Percentiles rank a stretch among this genome's conserved stretches.
Evolutionary conservation across 1,284 basidiomycete genomes (phyloP).

Genomic region (Entoloma clypeatum): DNA sequence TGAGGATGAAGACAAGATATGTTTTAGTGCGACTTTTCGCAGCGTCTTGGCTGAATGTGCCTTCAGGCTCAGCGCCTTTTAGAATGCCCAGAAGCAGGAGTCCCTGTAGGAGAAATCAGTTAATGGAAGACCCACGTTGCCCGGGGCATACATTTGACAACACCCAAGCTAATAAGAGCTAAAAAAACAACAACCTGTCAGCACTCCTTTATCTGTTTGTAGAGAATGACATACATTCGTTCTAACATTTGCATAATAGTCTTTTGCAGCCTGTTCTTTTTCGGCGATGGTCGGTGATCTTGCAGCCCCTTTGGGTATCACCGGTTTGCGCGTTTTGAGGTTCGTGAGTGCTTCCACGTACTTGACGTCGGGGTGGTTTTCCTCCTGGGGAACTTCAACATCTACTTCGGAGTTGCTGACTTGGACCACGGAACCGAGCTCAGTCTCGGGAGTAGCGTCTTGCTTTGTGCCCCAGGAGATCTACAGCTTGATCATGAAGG

Average conservation of each 20-base stretch:
- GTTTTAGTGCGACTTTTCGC: constrained; percentile 58
- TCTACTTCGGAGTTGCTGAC: constrained; percentile 81
- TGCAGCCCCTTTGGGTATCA: constrained; percentile 27
- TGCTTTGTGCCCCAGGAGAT: constrained; percentile 93
- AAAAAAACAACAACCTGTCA: constrained; percentile 1
- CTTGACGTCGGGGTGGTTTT: constrained; percentile 82
- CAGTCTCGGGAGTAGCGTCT: constrained; percentile 61
- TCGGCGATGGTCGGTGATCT: constrained; percentile 44
- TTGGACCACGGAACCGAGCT: constrained; percentile 79
- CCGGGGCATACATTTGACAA: constrained; percentile 69
- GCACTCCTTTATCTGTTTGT: not conserved
- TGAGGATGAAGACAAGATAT: constrained; percentile 79
- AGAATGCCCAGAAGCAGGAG: constrained; percentile 74
- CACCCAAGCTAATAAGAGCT: constrained; percentile 81
- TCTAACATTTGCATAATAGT: constrained; percentile 87
- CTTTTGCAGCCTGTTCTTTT: constrained; percentile 75
- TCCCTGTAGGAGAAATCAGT: too few relatives aligned
- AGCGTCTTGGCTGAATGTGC: constrained; percentile 57
- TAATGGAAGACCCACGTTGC: too few relatives aligned
- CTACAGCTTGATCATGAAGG: constrained; percentile 30
- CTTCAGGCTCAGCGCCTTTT: constrained; percentile 56
- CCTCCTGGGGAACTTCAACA: constrained; percentile 82
- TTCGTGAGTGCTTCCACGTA: constrained; percentile 90
- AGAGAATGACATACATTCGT: constrained; percentile 66
- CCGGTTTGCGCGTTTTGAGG: constrained; percentile 67